Base-by-base conservation (phyloP, 1,284 basidiomycete genomes). In the Ganoderma boninense region DNA sequence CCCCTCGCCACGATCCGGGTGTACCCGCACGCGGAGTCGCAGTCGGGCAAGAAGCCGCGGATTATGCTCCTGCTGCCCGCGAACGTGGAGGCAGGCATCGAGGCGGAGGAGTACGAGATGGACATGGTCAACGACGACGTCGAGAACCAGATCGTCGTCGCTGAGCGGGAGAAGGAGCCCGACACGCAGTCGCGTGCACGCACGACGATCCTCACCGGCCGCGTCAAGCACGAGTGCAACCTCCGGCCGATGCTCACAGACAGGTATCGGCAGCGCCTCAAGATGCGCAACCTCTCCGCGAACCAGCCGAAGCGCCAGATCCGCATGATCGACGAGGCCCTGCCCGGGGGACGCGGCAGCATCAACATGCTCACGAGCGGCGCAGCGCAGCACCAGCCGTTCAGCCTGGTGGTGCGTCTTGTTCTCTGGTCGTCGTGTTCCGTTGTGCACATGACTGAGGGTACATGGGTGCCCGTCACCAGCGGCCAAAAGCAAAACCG, bases 111-210 rank as follows among this genome's bases (percentile, higher is more conserved):
- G 77, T 95, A 92, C 79, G 91, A 94, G 76, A 83, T 95, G 49
- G 92, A 93, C 40, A 93, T 94, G 90, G 86, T 92, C 56, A 91
- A 93, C 72, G 89, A 92, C 69, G 80, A 86, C 23, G 92, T 94
- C 5, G 89, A 92, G 72, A 94, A 94, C 80, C 92, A 94, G 78
- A 85, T 93, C 69, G 92, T 94, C 57, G 86, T 94, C 49, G 92
- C 92, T 0, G 92, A 94, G 79, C 87, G 90, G 56, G 90, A 90
- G 29, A 93, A 92, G 75, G 89, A 90, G 70, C 79, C 87, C 2
- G 85, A 86, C 7, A 82, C 88, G 18, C 82, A 78, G 44, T 79
- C 76, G 64, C 85, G 91, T 20, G 89, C 91, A 35, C 87, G 92
- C 54, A 92, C 90, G 64, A 94, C 92, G 3, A 91, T 93, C 68